Evolutionary conservation across 805 yeast genomes (phyloP), one percentile per base, ranked within the genome.

Genomic region (Yamadazyma sp.): DNA sequence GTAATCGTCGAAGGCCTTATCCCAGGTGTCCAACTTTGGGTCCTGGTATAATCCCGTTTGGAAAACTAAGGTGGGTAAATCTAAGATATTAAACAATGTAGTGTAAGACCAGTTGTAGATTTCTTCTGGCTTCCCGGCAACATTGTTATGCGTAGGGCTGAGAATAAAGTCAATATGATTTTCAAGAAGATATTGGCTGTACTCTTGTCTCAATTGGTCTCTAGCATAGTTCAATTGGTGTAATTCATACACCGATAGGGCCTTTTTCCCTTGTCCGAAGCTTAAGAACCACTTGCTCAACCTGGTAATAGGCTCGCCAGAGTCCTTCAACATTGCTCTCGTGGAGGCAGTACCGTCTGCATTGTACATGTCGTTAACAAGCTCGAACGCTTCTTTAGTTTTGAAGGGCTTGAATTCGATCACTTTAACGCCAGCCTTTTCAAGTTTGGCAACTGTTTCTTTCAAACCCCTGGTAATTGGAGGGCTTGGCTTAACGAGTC

Each of bases 21-120:
- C 78, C 63, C 75, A 72, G 23, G 57, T 47, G 54, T 82, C 89
- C 22, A 71, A 44, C 5, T 46, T 44, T 18, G 80, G 75, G 55
- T 81, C 85, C 53, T 72, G 84, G 43, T 54, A 63, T 45, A 80
- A 59, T 6, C 84, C 78, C 3, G 86, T 72, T 49, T 84, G 87
- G 62, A 78, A 68, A 1, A 71, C 71, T 41, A 80, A 75, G 26
- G 81, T 76, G 26, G 93, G 89, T 51, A 77, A 68, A 57, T 84
- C 93, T 45, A 83, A 59, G 42, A 84, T 57, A 60, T 84, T 84
- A 75, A 80, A 85, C 45, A 82, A 69, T 2, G 88, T 63, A 4
- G 91, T 82, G 67, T 85, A 85, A 3, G 89, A 84, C 90, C 93
- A 85, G 59, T 82, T 82, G 55, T 73, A 76, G 5, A 82, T 72